Evolutionary conservation across 164 flowering plant genomes (phyloP).

Genomic region (Brasenia schreberi): DNA sequence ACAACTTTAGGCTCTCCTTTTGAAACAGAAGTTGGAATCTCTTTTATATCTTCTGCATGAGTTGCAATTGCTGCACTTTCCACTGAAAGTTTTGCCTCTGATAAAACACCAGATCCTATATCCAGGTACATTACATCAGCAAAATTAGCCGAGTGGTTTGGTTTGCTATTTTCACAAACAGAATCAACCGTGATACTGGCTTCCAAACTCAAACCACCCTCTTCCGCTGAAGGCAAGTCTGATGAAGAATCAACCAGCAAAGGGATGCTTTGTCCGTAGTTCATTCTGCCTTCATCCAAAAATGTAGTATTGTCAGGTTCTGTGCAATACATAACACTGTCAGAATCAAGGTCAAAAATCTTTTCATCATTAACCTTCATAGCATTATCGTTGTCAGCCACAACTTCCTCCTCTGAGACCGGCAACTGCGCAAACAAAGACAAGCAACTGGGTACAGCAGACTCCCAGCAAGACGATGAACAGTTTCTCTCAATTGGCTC

Average conservation of each 20-base stretch:
- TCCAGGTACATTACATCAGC: too few species aligned
- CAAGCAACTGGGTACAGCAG: not conserved
- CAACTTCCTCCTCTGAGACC: not conserved
- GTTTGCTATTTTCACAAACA: too few species aligned
- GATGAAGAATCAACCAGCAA: not conserved
- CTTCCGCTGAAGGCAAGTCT: not conserved
- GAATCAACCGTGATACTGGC: too few species aligned
- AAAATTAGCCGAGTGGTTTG: too few species aligned
- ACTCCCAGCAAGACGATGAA: not conserved
- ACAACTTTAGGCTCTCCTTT: not conserved
- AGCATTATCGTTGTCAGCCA: not conserved
- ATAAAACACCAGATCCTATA: too few species aligned
- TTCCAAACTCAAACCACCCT: not conserved
- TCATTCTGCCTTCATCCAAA: not conserved
- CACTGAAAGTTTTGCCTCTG: too few species aligned
- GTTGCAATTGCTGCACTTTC: not conserved
- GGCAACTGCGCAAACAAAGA: not conserved
- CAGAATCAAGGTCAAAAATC: not conserved
- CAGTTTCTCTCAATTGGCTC: not conserved
- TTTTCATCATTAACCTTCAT: not conserved
- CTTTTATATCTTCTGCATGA: not conserved
- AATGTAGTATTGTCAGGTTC: too few species aligned
- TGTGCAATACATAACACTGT: not conserved
- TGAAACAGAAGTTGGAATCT: not conserved
- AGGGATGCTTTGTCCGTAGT: not conserved